phyloP scores from a whole-genome alignment of 2,329 filamentous ascomycete species.

The Camillea tinctor region DNA sequence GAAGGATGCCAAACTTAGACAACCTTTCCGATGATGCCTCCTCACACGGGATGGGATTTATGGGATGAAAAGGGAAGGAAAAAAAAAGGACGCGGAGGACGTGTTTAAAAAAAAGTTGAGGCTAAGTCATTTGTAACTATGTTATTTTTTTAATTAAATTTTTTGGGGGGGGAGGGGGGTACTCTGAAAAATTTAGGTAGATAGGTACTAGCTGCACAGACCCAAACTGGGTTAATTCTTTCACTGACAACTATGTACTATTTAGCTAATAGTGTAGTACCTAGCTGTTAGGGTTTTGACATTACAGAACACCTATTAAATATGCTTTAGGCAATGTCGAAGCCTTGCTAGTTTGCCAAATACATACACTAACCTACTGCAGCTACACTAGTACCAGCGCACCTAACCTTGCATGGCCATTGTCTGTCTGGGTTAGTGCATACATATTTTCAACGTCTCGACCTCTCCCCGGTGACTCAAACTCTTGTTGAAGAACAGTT shows the following conservation, averaged over 20 bases:
- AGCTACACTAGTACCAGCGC: background rate
- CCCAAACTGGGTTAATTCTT: too few relatives aligned
- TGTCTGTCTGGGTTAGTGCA: too few relatives aligned
- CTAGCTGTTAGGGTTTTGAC: too few relatives aligned
- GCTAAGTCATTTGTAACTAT: background rate
- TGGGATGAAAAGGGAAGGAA: background rate
- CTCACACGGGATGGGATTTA: background rate
- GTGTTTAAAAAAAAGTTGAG: background rate
- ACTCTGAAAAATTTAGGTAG: background rate
- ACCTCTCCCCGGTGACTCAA: constrained; percentile 21
- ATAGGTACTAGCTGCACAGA: background rate
- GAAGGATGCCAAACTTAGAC: background rate
- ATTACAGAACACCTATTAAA: too few relatives aligned
- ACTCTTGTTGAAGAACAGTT: background rate
- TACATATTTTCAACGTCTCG: background rate
- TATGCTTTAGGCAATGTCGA: background rate
- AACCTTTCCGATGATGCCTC: background rate
- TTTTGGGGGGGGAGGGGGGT: too few relatives aligned
- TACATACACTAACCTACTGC: too few relatives aligned
- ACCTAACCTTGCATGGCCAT: constrained; percentile 11
- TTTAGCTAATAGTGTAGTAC: background rate
- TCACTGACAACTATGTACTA: background rate
- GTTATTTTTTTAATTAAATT: background rate
- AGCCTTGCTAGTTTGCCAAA: background rate
- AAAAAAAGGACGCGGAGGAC: too few relatives aligned